These are phyloP conservation scores for Boletellus ananiceps DNA, from an alignment of 768 basidiomycete species.

Conservation along the genomic window DNA sequence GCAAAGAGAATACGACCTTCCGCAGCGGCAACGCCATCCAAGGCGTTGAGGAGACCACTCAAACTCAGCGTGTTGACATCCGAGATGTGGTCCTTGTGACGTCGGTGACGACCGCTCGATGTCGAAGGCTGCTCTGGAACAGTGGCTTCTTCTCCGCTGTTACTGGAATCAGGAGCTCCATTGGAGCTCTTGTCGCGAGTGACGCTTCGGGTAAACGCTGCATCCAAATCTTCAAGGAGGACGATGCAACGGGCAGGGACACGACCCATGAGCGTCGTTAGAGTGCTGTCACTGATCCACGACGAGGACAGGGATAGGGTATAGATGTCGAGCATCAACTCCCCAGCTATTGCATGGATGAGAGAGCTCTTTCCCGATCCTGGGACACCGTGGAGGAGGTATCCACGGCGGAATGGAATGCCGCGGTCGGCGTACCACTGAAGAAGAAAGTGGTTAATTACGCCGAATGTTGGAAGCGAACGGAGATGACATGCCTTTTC, in stretches of 20 bases:
- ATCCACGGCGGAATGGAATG: conserved; percentile 87
- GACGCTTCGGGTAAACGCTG: conserved; percentile 77
- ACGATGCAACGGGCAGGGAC: conserved; percentile 84
- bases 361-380: conserved; percentile 85
- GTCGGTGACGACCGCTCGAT: conserved; percentile 40
- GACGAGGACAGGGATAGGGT: conserved; percentile 82
- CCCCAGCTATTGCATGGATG: conserved; percentile 84
- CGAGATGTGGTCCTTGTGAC: conserved; percentile 55
- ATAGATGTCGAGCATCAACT: conserved; percentile 88
- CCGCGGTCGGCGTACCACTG: conserved; percentile 93
- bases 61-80: conserved; percentile 79
- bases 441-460: conserved; percentile 1
- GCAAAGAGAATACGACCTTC: conserved; percentile 88
- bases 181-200: conserved; percentile 55
- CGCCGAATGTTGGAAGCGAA: neutral
- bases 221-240: conserved; percentile 87
- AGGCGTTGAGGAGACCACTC: conserved; percentile 77
- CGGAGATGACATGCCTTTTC: conserved; percentile 55
- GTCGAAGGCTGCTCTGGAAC: conserved; percentile 26
- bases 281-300: conserved; percentile 84
- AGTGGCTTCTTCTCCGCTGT: conserved; percentile 32
- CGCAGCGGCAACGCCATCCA: conserved; percentile 83
- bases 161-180: conserved; percentile 38
- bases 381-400: conserved; percentile 78
- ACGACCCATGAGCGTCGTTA: conserved; percentile 81